Evolutionary conservation across 257 asterid species (phyloP), one percentile per base, ranked within the genome.

Genomic region (Solanum raphanifolium): DNA sequence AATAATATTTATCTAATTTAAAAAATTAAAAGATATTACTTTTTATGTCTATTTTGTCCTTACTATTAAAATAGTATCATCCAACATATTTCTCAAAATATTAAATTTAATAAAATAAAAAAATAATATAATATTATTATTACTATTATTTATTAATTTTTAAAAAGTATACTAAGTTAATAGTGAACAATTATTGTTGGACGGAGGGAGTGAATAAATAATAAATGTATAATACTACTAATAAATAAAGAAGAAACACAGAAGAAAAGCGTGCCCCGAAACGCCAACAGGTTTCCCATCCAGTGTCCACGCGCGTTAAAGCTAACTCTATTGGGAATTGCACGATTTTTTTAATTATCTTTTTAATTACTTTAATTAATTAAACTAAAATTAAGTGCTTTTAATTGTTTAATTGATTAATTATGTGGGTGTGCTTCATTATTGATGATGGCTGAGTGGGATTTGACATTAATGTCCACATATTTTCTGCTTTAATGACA

Each of bases 221-320:
- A 20, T 66, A 66, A 58, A 58, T 58, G 68, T 21, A 41, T 41
- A 55, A 55, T 20, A 52, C 60, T 48, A 48, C 18, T 48, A 48
- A 52, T 9, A 36, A 58, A 68, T 35, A 87, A 89, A 32, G 15
- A 84, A 85, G 90, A 32, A 52, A 84, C 87, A 85, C 31, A 85
- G 75, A 87, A 12, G 87, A 86, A 88, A 88, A 84, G 94, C 89
- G 90, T 88, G 94, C 91, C 93, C 94, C 86, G 69, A 38, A 86
- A 79, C 34, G 92, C 93, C 90, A 88, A 88, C 94, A 90, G 90
- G 92, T 90, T 90, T 83, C 92, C 94, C 78, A 20, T 87, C 84
- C 88, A 38, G 90, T 48, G 84, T 91, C 91, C 91, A 91, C 93
- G 90, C 93, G 93, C 87, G 89, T n/a, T 46, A 68, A 39, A 85